Evolutionary conservation across 2,329 filamentous ascomycete species (phyloP).

Genomic region (Penicillium sp.): DNA sequence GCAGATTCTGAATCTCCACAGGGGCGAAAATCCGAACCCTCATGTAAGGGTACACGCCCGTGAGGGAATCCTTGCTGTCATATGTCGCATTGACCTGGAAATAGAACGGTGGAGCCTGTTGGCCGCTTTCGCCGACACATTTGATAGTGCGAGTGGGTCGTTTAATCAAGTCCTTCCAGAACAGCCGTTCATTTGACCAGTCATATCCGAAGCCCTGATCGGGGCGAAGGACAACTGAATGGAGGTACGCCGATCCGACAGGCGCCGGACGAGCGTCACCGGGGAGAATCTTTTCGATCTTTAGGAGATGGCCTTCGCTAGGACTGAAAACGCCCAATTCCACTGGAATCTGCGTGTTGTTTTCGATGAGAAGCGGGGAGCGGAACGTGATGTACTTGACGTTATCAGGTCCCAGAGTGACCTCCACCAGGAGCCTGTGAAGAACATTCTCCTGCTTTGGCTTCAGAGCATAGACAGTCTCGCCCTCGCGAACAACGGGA

Average conservation of each 20-base stretch:
- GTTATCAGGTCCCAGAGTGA: conserved; percentile 88
- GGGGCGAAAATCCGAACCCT: conserved; percentile 87
- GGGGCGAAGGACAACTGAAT: conserved; percentile 82
- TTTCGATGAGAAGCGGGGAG: conserved; percentile 88
- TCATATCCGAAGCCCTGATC: conserved; percentile 96
- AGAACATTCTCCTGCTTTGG: conserved; percentile 83
- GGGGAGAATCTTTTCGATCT: conserved; percentile 96
- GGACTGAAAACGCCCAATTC: conserved; percentile 90
- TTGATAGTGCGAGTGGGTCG: conserved; percentile 82
- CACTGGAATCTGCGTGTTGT: conserved; percentile 93
- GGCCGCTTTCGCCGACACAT: conserved; percentile 82
- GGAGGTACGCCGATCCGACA: conserved; percentile 87
- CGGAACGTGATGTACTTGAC: conserved; percentile 97
- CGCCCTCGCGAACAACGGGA: conserved; percentile 89
- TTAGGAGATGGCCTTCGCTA: conserved; percentile 83
- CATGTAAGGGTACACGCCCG: conserved; percentile 91
- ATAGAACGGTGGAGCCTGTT: conserved; percentile 80
- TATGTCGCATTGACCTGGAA: conserved; percentile 91
- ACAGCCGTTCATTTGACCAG: conserved; percentile 87
- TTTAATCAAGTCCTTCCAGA: conserved; percentile 90
- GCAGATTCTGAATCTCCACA: conserved; percentile 87
- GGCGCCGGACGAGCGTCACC: conserved; percentile 88
- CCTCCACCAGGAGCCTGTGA: conserved; percentile 88
- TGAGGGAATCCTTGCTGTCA: conserved; percentile 80
- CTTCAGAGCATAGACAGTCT: conserved; percentile 83